Evolutionary conservation across 352 stramenopile genomes (phyloP), one percentile per base, ranked within the genome.

Genomic region (Phytophthora palmivora): DNA sequence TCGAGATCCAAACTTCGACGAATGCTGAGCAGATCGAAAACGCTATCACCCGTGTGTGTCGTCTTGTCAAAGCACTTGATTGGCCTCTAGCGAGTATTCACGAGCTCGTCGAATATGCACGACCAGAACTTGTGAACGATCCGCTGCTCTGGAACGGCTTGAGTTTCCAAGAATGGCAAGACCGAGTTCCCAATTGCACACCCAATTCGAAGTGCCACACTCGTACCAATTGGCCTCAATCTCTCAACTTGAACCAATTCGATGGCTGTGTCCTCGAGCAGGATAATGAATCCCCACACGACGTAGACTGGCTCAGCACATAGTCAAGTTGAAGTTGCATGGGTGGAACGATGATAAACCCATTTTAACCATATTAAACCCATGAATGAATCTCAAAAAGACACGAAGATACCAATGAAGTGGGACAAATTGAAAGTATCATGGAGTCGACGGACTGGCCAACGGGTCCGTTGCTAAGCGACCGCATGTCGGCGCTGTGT

Each of bases 401-500:
- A 28, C 24, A 28, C 24, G 6, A 6, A 3, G 24, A 28, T 28
- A n/a, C 6, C 24, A 28, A 28, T 28, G 6, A 28, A 28, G 3
- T 6, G 3, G 6, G 6, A 6, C 24, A 28, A 28, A 28, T 6
- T 6, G 24, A 18, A 9, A 32, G 8, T 32, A 28, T 7, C 4
- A 44, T 56, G 33, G 12, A 59, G 22, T 33, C 3, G 24, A 28
- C 46, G 24, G 60, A 70, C 8, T 67, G 54, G 55, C 47, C 42
- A 2, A 28, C 62, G 6, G 45, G 52, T 16, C 78, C 79, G 10
- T 69, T 91, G 24, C 59, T 93, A 39, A 78, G 76, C 8, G 82
- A 89, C 48, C 76, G 76, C 34, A 78, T 88, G 72, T 69, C 80
- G 9, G 62, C 78, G 58, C 60, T 86, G 39, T 76, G 69, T 16